These are phyloP conservation scores for Aspergillus incahuasiensis DNA, from an alignment of 495 filamentous ascomycete species.

Conservation along the genomic window DNA sequence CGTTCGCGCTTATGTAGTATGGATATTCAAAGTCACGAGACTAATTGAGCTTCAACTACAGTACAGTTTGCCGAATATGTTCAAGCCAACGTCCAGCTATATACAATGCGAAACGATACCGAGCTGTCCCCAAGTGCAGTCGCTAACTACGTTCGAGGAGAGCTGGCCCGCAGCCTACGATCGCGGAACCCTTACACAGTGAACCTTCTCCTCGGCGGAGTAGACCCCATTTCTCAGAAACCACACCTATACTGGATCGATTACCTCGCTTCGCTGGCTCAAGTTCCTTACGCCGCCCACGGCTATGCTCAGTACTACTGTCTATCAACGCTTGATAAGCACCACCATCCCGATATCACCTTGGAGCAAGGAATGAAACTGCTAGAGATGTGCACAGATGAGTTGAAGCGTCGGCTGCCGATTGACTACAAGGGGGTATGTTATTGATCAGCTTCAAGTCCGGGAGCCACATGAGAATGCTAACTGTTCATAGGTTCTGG, in stretches of 20 bases:
- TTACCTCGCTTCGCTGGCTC: slow-evolving; percentile 84
- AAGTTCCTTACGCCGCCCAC: slow-evolving; percentile 91
- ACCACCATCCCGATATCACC: slow-evolving; percentile 89
- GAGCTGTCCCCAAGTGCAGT: slow-evolving; percentile 85
- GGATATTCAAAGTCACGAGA: not conserved
- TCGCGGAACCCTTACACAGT: slow-evolving; percentile 92
- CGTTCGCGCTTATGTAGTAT: slow-evolving; percentile 4
- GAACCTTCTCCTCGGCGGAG: slow-evolving; percentile 88
- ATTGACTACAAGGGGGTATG: slow-evolving; percentile 94
- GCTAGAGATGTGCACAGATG: slow-evolving; percentile 88
- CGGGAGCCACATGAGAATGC: slow-evolving; percentile 12
- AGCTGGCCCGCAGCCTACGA: slow-evolving; percentile 83
- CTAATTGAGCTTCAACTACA: slow-evolving; percentile 37
- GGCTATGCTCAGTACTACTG: slow-evolving; percentile 99
- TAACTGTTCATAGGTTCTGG: slow-evolving; percentile 51
- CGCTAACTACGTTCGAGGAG: slow-evolving; percentile 84
- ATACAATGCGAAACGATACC: slow-evolving; percentile 94
- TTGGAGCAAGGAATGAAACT: slow-evolving; percentile 86
- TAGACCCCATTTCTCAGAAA: slow-evolving; percentile 81
- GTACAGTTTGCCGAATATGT: slow-evolving; percentile 99
- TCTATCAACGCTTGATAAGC: slow-evolving; percentile 93
- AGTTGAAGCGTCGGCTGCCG: slow-evolving; percentile 90
- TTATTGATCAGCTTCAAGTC: slow-evolving; percentile 9
- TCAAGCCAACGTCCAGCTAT: slow-evolving; percentile 96
- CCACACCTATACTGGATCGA: slow-evolving; percentile 95